phyloP scores from a whole-genome alignment of 2,329 filamentous ascomycete genomes.

The Stagonosporopsis chrysanthemi region DNA sequence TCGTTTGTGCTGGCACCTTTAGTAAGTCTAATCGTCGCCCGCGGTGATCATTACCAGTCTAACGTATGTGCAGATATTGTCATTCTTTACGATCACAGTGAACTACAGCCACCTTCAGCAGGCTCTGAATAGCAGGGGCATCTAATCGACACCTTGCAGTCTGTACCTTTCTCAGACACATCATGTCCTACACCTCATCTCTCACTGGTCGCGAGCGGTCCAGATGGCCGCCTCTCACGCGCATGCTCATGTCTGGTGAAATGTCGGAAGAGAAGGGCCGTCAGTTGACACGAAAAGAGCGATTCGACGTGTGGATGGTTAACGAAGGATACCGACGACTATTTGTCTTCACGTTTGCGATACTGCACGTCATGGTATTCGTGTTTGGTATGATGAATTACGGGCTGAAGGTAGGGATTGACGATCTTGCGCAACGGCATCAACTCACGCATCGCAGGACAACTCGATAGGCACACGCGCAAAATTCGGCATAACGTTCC shows the following conservation, averaged over 20 bases:
- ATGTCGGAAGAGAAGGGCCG: conserved; percentile 78
- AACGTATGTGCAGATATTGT: conserved; percentile 38
- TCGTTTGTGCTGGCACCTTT: conserved; percentile 51
- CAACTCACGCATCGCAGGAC: conserved; percentile 51
- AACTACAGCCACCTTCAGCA: conserved; percentile 47
- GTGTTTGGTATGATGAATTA: conserved; percentile 83
- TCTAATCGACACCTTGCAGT: conserved; percentile 30
- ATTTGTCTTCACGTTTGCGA: conserved; percentile 79
- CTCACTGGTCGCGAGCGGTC: conserved; percentile 67
- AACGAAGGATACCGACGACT: conserved; percentile 85
- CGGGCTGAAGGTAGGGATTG: conserved; percentile 65
- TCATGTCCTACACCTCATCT: conserved; percentile 43
- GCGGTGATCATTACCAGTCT: conserved; percentile 24
- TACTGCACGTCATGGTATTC: conserved; percentile 79
- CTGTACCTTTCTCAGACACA: conserved; percentile 17
- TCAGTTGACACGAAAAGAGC: conserved; percentile 72
- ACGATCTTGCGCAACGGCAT: background rate
- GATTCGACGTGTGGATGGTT: conserved; percentile 86
- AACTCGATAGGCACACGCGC: conserved; percentile 70
- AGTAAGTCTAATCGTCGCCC: conserved; percentile 36
- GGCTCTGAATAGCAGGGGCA: conserved; percentile 49
- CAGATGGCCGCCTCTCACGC: conserved; percentile 82
- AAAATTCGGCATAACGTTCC: conserved; percentile 77
- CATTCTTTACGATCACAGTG: conserved; percentile 38
- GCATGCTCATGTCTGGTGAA: conserved; percentile 83